Percentiles rank a stretch among this genome's conserved stretches.
Conservation (phyloP, 129 eudicot species). For the Cynara cardunculus region DNA sequence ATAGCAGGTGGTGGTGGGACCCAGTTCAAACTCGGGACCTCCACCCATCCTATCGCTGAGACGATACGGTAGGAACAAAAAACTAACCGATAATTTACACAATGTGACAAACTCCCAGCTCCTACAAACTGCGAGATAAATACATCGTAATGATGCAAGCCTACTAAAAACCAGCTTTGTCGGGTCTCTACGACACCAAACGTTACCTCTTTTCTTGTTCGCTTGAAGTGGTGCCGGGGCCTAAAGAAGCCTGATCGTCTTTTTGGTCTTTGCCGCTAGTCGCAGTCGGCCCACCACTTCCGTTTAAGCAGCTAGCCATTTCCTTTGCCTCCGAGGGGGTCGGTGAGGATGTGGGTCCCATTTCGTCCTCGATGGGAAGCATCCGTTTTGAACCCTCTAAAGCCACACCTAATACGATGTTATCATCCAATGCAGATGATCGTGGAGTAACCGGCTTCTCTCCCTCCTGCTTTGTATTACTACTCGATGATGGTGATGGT, state of each 20-base stretch:
- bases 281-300: conserved; percentile 30
- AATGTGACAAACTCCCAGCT: conserved; percentile 23
- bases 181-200: conserved; percentile 7
- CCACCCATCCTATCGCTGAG: too few species aligned
- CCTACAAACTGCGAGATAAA: conserved; percentile 25
- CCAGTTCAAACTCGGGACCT: not conserved
- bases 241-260: conserved; percentile 37
- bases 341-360: conserved; percentile 17
- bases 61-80: not conserved
- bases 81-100: not conserved
- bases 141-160: conserved; percentile 44
- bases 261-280: conserved; percentile 34
- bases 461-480: conserved; percentile 28
- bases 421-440: conserved; percentile 56
- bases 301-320: conserved; percentile 49
- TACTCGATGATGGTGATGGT: conserved; percentile 11
- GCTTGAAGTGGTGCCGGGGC: conserved; percentile 5
- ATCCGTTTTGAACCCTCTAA: conserved; percentile 74
- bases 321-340: conserved; percentile 38
- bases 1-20: not conserved
- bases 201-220: conserved; percentile 40
- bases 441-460: conserved; percentile 28
- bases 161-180: conserved; percentile 42
- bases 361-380: conserved; percentile 68
- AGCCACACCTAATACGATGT: conserved; percentile 81